Base-by-base conservation (phyloP, 202 grass and related monocot genomes). In the Carex arenaria region DNA sequence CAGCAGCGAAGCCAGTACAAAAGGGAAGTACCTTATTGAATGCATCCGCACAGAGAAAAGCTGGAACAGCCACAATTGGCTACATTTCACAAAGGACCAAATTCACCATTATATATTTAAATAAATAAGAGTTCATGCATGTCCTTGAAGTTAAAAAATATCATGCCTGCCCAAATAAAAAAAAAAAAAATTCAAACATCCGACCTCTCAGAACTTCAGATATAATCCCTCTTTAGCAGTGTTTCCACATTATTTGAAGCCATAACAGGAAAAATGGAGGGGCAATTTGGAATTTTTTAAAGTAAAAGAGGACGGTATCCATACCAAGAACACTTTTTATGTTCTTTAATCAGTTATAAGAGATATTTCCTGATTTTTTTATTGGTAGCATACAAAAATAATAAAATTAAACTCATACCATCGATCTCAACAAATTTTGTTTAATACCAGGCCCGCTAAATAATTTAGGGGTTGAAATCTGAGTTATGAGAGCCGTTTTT, bases 1-100 rank as follows among this genome's bases (percentile, higher is more conserved):
- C 95, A 66, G 92, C 95, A 81, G 95, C 95, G 72, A 98, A 98
- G 47, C 95, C 95, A 32, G 95, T 95, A 93, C 95, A 98, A 17
- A 95, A 98, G 38, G 95, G 95, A 64, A 98, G 84, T 47, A 98
- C 89, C 76, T 95, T 98, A 77, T 95, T 87, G 76, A 98, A 98
- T 75, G 90, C 85, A 73, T 98, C 95, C 1, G 95, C 95, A 82
- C 92, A 98, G 66, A 98, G 86, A 82, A 95, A 98, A 55, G 95
- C 88, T 64, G 95, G 95, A 53, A 98, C 91, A 30, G 92, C 95
- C 55, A 98, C 95, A 93, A 98, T 87, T 64, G 95, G 95, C 95
- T 98, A 76, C 55, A 85, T 65, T 70, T 76, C 51, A 76, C 26
- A 15, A 59, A 56, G 51, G 55, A 76, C 23, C 51, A 56, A 32